A percentile compares a stretch with the other conserved stretches of the same genome.
These are phyloP conservation scores for Purshia tridentata DNA, from an alignment of 306 rosid species.

Conservation along the genomic window DNA sequence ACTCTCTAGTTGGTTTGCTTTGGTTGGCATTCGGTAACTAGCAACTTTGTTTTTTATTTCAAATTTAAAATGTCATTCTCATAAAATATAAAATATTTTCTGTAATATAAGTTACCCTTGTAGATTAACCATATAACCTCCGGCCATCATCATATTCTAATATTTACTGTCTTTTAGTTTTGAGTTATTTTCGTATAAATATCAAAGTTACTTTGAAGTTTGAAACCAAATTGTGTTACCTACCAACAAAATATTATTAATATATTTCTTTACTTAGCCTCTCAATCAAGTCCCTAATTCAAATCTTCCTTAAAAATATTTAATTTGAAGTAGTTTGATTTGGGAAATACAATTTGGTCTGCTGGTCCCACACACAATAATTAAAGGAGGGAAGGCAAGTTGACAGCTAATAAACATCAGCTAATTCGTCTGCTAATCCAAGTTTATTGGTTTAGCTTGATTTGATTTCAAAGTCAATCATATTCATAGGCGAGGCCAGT, in stretches of 20 bases:
- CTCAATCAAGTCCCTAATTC: too few relatives aligned
- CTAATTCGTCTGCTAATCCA: slow-evolving; percentile 5
- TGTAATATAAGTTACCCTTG: too few relatives aligned
- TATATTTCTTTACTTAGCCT: too few relatives aligned
- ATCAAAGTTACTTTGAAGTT: too few relatives aligned
- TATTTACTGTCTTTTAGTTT: neutral
- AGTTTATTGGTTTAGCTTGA: neutral
- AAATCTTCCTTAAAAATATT: neutral
- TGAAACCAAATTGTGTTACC: too few relatives aligned
- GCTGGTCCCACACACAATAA: neutral
- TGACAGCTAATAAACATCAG: slow-evolving; percentile 12
- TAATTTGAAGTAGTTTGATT: neutral
- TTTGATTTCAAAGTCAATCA: neutral
- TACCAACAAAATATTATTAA: too few relatives aligned
- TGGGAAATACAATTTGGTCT: neutral
- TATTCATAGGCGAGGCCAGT: neutral
- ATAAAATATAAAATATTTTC: too few relatives aligned
- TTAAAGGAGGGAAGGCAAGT: neutral
- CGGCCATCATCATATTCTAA: neutral
- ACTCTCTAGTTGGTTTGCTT: neutral
- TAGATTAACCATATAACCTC: neutral
- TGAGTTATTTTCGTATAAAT: neutral
- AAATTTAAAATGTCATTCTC: too few relatives aligned
- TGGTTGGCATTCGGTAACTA: slow-evolving; percentile 7
- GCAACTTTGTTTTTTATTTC: slow-evolving; percentile 10